Percentiles rank a stretch among this genome's conserved stretches.
These are phyloP conservation scores for Immersiella caudata DNA, from an alignment of 495 filamentous ascomycete genomes.

Conservation along the genomic window DNA sequence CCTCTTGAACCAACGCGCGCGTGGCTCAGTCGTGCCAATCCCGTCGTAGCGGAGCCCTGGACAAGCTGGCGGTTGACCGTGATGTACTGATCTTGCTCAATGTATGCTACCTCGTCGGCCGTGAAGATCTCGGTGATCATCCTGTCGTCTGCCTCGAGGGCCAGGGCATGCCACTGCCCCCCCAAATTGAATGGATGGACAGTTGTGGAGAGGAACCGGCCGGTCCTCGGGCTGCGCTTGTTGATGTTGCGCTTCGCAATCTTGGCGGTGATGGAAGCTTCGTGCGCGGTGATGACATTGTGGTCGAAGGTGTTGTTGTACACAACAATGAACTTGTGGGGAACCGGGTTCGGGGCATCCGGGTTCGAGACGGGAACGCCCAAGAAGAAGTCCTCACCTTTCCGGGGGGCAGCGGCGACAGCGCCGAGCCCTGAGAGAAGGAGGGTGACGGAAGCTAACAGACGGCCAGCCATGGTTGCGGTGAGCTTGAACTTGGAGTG, in stretches of 20 bases:
- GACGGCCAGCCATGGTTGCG: constrained; percentile 32
- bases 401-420: constrained; percentile 34
- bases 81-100: constrained; percentile 52
- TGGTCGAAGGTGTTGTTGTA: constrained; percentile 51
- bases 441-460: constrained; percentile 33
- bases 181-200: constrained; percentile 48
- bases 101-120: constrained; percentile 49
- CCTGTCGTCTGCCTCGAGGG: constrained; percentile 51
- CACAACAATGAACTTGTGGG: constrained; percentile 54
- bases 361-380: constrained; percentile 51
- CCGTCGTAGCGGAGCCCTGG: constrained; percentile 45
- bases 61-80: constrained; percentile 36
- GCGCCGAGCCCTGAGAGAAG: constrained; percentile 40
- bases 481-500: constrained; percentile 2
- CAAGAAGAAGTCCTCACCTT: constrained; percentile 35
- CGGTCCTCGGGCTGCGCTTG: constrained; percentile 43
- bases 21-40: constrained; percentile 49
- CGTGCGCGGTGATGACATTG: constrained; percentile 44
- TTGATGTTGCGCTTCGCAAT: constrained; percentile 52
- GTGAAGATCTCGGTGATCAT: constrained; percentile 49
- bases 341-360: constrained; percentile 41
- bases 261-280: constrained; percentile 44
- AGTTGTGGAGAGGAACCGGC: constrained; percentile 43
- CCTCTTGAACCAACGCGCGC: constrained; percentile 29
- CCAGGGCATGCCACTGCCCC: constrained; percentile 51